Evolutionary conservation across 2,329 filamentous ascomycete genomes (phyloP).

Genomic region (Septoria linicola): DNA sequence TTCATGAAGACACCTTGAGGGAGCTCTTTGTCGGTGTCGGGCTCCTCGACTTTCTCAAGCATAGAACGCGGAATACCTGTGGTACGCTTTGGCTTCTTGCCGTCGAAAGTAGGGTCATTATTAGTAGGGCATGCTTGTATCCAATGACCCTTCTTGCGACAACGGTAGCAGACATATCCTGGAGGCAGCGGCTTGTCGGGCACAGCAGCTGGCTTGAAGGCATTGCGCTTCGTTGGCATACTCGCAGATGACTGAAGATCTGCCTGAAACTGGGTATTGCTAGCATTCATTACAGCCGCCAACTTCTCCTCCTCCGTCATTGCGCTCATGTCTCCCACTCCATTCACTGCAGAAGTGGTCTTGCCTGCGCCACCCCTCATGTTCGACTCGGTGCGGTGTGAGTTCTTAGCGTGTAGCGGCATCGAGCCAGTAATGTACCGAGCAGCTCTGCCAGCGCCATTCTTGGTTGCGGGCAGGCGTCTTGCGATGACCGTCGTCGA

Average conservation of each 20-base stretch:
- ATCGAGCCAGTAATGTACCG: conserved; percentile 96
- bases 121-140: conserved; percentile 99
- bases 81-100: conserved; percentile 88
- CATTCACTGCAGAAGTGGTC: conserved; percentile 57
- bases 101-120: conserved; percentile 93
- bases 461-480: conserved; percentile 77
- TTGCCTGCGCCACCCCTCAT: conserved; percentile 49
- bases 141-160: conserved; percentile 95
- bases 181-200: conserved; percentile 91
- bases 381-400: conserved; percentile 63
- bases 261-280: conserved; percentile 87
- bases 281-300: conserved; percentile 85
- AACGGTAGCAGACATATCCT: conserved; percentile 94
- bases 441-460: conserved; percentile 84
- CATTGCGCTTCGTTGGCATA: conserved; percentile 49
- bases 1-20: conserved; percentile 95
- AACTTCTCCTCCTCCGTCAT: conserved; percentile 94
- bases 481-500: conserved; percentile 91
- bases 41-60: conserved; percentile 88
- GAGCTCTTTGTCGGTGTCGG: conserved; percentile 72
- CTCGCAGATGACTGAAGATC: conserved; percentile 92
- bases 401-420: conserved; percentile 82
- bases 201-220: conserved; percentile 67
- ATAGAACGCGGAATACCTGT: conserved; percentile 96
- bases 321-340: conserved; percentile 49